Base-by-base conservation (phyloP, 139 green algal genomes). In the Eudorina sp. region DNA sequence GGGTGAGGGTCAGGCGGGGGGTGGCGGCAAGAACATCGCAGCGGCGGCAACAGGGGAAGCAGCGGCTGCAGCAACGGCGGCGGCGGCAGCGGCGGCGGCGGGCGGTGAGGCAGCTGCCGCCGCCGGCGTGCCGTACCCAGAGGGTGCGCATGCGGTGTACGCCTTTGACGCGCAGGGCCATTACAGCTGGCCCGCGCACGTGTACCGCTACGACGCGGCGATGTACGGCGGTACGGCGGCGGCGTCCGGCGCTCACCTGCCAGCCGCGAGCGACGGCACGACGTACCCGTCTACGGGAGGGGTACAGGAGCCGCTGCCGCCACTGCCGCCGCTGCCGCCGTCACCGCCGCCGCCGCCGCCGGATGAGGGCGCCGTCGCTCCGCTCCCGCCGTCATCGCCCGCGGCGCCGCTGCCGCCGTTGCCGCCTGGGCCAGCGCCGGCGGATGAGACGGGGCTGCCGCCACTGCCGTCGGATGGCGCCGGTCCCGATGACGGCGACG, bases 181-280 rank as follows among this genome's bases (percentile, higher is more conserved):
- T 36, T 90, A 90, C 60, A 75, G 36, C 62, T 90, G 75, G 85
- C 60, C 77, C 41, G 58, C 41, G 9, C 85, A 90, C 45, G 60
- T 53, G 34, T 53, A 86, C 55, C 70, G 62, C 14, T 81, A 81
- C 46, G 73, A 81, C 46, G 43, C 27, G 45, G 62, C 73, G 73
- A 8, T 43, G 7, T 19, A 46, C 43, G 73, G 46, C 25, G 73
- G 29, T 27, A 25, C 43, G n/a, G 43, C 73, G 45, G 16, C 41
- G 70, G 69, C 69, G 38, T 5, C 62, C 14, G 72, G 25, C 25
- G 43, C 43, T 23, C 3, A 34, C 38, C 13, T 43, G 72, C 7
- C 29, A 8, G 73, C 25, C 27, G 2, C 8, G 45, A 51, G 73
- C n/a, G 3, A 9, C n/a, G 74, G 31, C 6, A 27, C n/a, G n/a